Conservation (phyloP, 176 grass and related monocot species). For the Aegilops umbellulata region DNA sequence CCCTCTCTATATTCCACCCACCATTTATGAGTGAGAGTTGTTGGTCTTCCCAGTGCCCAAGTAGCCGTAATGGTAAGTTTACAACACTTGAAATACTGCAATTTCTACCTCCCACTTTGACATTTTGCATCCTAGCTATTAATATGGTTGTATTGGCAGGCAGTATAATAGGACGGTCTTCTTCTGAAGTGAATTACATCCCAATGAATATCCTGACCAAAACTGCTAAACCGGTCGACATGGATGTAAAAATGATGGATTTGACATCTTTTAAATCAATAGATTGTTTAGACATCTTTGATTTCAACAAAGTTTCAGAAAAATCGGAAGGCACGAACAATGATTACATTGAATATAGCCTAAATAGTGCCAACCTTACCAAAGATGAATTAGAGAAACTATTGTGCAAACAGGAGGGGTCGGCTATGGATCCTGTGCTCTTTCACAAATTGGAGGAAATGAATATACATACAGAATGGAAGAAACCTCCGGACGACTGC, state of each 20-base stretch:
- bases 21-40: constrained; percentile 59
- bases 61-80: constrained; percentile 53
- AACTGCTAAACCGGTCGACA: constrained; percentile 30
- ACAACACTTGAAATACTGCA: constrained; percentile 8
- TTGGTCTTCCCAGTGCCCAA: constrained; percentile 55
- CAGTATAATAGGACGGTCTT: constrained; percentile 34
- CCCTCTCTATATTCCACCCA: constrained; percentile 61
- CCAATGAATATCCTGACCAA: constrained; percentile 27
- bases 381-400: constrained; percentile 31
- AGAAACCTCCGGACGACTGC: constrained; percentile 12
- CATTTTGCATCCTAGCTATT: background rate
- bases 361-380: constrained; percentile 38
- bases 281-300: constrained; percentile 38
- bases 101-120: background rate
- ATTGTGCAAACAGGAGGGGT: constrained; percentile 11
- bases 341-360: constrained; percentile 58
- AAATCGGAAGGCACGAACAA: constrained; percentile 35
- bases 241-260: constrained; percentile 44
- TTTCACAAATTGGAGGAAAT: constrained; percentile 50
- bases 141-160: constrained; percentile 35
- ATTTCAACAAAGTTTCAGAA: constrained; percentile 36
- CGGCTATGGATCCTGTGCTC: constrained; percentile 44
- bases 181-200: constrained; percentile 47
- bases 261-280: constrained; percentile 46
- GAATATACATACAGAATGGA: constrained; percentile 28